Conservation (phyloP, 371 early-diverging fungal genomes). For the Dinochytrium kinnereticum region DNA sequence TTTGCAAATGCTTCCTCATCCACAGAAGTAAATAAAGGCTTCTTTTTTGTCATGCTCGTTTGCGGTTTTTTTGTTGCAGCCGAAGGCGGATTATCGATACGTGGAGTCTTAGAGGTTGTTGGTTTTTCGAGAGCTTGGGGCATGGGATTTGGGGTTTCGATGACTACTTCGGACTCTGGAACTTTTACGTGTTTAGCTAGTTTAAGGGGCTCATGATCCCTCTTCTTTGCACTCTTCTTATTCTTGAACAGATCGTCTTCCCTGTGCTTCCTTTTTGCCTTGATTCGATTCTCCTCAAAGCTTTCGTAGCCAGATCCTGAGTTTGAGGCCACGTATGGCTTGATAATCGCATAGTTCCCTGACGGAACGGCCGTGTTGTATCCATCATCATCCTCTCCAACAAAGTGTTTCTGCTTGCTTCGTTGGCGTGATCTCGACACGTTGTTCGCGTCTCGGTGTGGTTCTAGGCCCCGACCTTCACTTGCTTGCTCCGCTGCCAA, state of each 20-base stretch:
- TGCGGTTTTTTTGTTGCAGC: neutral
- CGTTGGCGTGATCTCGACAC: neutral
- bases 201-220: neutral
- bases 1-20: neutral
- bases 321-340: neutral
- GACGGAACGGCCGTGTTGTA: slow-evolving; percentile 11
- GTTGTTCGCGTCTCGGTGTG: neutral
- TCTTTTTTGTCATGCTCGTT: too few relatives aligned
- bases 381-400: slow-evolving; percentile 5
- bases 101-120: too few relatives aligned
- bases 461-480: too few relatives aligned
- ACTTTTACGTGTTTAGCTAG: neutral
- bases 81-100: neutral
- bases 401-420: neutral
- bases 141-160: neutral
- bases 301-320: neutral
- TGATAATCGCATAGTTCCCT: neutral
- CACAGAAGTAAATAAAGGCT: neutral
- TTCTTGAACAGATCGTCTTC: neutral
- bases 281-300: neutral
- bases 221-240: neutral
- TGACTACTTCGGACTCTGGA: neutral
- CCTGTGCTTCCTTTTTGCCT: neutral
- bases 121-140: neutral
- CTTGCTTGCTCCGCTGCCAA: neutral